Conservation (phyloP, 2,329 filamentous ascomycete species). For the Zymoseptoria crescenta region DNA sequence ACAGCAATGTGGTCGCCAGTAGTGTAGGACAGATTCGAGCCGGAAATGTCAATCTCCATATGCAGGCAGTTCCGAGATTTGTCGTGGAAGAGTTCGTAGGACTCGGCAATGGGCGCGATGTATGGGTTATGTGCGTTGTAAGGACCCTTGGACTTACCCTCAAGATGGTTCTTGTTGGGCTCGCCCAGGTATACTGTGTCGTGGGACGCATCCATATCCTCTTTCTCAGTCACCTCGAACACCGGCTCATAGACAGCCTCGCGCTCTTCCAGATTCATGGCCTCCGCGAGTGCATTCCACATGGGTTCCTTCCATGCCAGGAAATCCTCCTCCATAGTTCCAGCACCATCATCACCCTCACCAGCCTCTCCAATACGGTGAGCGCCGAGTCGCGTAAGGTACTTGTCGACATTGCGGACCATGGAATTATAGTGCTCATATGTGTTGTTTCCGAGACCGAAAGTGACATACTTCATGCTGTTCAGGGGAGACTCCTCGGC, state of each 20-base stretch:
- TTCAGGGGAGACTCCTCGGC: conserved; percentile 62
- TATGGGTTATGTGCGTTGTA: conserved; percentile 85
- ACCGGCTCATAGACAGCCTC: conserved; percentile 93
- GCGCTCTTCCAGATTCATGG: conserved; percentile 86
- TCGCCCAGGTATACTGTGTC: conserved; percentile 88
- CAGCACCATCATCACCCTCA: conserved; percentile 94
- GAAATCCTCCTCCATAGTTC: conserved; percentile 99
- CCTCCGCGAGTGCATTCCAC: conserved; percentile 78
- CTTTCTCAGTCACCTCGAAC: conserved; percentile 66
- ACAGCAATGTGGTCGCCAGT: conserved; percentile 96
- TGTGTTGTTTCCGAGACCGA: conserved; percentile 97
- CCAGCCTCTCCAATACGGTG: conserved; percentile 78
- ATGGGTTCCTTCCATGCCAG: conserved; percentile 98
- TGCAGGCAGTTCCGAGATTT: conserved; percentile 93
- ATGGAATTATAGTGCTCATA: conserved; percentile 99
- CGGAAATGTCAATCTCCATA: conserved; percentile 86
- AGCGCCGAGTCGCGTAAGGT: conserved; percentile 73
- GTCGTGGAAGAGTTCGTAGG: conserved; percentile 80
- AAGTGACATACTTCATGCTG: conserved; percentile 87
- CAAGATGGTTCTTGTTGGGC: conserved; percentile 72
- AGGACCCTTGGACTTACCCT: conserved; percentile 73
- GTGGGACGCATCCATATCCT: conserved; percentile 63
- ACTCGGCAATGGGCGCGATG: conserved; percentile 87
- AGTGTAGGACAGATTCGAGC: conserved; percentile 84
- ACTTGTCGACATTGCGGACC: conserved; percentile 84